phyloP scores from a whole-genome alignment of 2,329 filamentous ascomycete species.

The Xylariales sp. region DNA sequence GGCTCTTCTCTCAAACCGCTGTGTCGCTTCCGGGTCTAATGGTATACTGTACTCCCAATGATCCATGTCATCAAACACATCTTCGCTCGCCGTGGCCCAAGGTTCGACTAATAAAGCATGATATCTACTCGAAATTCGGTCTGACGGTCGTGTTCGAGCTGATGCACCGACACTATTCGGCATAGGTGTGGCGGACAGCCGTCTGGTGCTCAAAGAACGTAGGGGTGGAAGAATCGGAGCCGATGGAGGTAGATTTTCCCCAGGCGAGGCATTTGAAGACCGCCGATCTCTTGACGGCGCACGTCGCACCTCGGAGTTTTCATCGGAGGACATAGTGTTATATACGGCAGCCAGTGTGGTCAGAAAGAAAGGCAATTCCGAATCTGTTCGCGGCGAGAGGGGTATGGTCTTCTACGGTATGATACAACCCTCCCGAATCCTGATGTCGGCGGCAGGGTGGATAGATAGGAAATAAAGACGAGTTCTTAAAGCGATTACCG shows the following conservation, averaged over 20 bases:
- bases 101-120: conserved; percentile 33
- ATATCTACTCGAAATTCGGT: conserved; percentile 38
- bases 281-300: conserved; percentile 53
- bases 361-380: conserved; percentile 44
- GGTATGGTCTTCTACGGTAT: conserved; percentile 57
- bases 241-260: conserved; percentile 42
- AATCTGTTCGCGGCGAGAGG: conserved; percentile 43
- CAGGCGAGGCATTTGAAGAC: conserved; percentile 42
- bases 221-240: conserved; percentile 54
- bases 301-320: conserved; percentile 51
- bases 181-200: conserved; percentile 44
- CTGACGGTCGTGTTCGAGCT: conserved; percentile 40
- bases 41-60: conserved; percentile 30
- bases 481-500: conserved; percentile 46
- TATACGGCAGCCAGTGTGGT: conserved; percentile 41
- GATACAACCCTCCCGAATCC: conserved; percentile 57
- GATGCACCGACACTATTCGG: conserved; percentile 40
- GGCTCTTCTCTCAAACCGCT: conserved; percentile 29
- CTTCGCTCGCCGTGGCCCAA: conserved; percentile 37
- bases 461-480: conserved; percentile 42
- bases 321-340: conserved; percentile 53
- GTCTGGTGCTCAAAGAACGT: conserved; percentile 50
- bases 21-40: conserved; percentile 21
- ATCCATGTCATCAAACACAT: conserved; percentile 37
- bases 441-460: conserved; percentile 52